A percentile compares a stretch with the other conserved stretches of the same genome.
Conservation (phyloP, 495 filamentous ascomycete species). For the Aspergillus baeticus region DNA sequence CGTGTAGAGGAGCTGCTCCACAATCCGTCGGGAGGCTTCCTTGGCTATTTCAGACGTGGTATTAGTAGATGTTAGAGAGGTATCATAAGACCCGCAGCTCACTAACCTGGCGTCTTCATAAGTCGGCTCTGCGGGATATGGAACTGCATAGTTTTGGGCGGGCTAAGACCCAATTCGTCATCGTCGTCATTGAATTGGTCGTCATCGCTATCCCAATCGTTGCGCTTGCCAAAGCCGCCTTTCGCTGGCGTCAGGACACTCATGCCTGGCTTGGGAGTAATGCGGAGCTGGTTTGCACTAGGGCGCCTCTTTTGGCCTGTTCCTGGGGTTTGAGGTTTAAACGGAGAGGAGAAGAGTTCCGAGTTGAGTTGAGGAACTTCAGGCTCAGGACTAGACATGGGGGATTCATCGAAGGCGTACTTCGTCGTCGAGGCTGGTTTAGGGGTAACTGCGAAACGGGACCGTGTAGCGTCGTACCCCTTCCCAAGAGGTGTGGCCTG, state of each 20-base stretch:
- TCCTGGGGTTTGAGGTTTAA: slow-evolving; percentile 36
- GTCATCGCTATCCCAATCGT: slow-evolving; percentile 64
- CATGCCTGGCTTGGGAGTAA: slow-evolving; percentile 65
- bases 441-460: slow-evolving; percentile 39
- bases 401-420: slow-evolving; percentile 49
- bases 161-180: slow-evolving; percentile 63
- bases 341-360: slow-evolving; percentile 82
- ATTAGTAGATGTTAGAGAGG: background rate
- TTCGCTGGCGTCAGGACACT: slow-evolving; percentile 72
- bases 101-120: slow-evolving; percentile 86
- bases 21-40: slow-evolving; percentile 89
- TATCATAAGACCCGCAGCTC: slow-evolving; percentile 2
- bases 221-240: slow-evolving; percentile 23
- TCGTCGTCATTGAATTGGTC: slow-evolving; percentile 53
- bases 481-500: slow-evolving; percentile 82
- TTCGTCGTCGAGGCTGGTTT: slow-evolving; percentile 28
- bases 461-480: slow-evolving; percentile 30
- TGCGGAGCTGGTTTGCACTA: slow-evolving; percentile 31
- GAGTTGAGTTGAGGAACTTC: slow-evolving; percentile 78
- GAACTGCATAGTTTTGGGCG: slow-evolving; percentile 97
- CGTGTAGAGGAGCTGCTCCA: slow-evolving; percentile 83
- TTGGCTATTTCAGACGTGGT: slow-evolving; percentile 51
- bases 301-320: slow-evolving; percentile 37
- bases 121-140: slow-evolving; percentile 82
- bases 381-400: slow-evolving; percentile 73